Conservation (phyloP, 257 asterid species). For the Catharanthus roseus region DNA sequence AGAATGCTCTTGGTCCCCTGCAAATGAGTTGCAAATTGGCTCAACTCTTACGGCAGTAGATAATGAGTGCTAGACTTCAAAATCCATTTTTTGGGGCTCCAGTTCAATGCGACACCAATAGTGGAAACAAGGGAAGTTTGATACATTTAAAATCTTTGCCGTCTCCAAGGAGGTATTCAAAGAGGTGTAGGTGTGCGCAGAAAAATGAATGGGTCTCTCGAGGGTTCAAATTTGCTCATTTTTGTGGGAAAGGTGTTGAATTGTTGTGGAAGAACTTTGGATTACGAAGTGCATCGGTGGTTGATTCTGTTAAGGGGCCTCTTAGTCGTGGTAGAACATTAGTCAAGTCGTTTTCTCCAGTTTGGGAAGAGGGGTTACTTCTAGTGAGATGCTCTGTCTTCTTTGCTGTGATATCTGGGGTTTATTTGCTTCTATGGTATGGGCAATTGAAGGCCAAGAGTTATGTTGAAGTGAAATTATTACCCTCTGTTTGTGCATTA, state of each 20-base stretch:
- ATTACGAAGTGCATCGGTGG: conserved; percentile 50
- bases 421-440: conserved; percentile 77
- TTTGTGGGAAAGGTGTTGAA: conserved; percentile 58
- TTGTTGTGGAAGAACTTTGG: conserved; percentile 63
- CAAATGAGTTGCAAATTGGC: conserved; percentile 33
- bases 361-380: conserved; percentile 89
- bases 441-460: conserved; percentile 72
- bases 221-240: conserved; percentile 57
- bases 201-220: conserved; percentile 64
- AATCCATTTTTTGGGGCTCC: conserved; percentile 66
- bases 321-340: conserved; percentile 52
- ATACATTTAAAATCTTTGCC: conserved; percentile 30
- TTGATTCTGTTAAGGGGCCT: conserved; percentile 63
- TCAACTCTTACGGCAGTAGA: conserved; percentile 20
- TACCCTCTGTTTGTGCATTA: conserved; percentile 73
- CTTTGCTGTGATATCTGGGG: conserved; percentile 74
- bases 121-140: conserved; percentile 29
- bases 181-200: conserved; percentile 47
- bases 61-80: conserved; percentile 49
- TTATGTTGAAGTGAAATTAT: conserved; percentile 63
- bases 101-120: conserved; percentile 35
- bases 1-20: conserved; percentile 91
- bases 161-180: conserved; percentile 29
- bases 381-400: conserved; percentile 77
- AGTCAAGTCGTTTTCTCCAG: conserved; percentile 56